Conservation (phyloP, 139 green algal genomes). For the Micractinium conductrix region DNA sequence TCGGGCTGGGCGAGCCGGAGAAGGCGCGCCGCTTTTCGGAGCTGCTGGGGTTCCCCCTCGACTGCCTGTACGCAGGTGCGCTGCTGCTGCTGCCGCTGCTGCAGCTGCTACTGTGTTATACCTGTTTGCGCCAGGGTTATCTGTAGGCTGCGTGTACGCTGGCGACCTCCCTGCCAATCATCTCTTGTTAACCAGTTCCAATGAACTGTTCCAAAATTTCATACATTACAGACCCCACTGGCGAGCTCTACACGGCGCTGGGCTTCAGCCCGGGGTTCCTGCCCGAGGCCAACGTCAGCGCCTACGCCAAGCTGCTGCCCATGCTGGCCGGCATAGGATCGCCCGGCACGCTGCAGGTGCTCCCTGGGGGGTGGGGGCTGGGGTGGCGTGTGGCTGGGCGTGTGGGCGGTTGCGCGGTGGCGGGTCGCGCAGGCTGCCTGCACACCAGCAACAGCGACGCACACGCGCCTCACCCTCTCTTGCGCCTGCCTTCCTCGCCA, state of each 20-base stretch:
- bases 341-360: constrained; percentile 71
- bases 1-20: constrained; percentile 59
- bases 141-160: too few species aligned
- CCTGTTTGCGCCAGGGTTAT: background rate
- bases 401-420: too few species aligned
- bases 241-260: constrained; percentile 61
- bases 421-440: too few species aligned
- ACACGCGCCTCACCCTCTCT: background rate
- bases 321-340: constrained; percentile 84
- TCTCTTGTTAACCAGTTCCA: too few species aligned
- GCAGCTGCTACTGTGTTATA: background rate
- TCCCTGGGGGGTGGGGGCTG: too few species aligned
- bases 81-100: background rate
- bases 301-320: constrained; percentile 80
- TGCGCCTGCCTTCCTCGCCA: too few species aligned
- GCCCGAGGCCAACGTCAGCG: constrained; percentile 53
- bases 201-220: too few species aligned
- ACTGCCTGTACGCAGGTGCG: constrained; percentile 64
- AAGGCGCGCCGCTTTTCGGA: constrained; percentile 64
- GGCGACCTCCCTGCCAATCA: too few species aligned
- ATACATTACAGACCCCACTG: constrained; percentile 50
- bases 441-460: too few species aligned
- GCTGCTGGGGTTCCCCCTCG: constrained; percentile 59
- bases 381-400: too few species aligned
- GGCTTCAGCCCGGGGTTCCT: constrained; percentile 61